Evolutionary conservation across 116 monocot genomes (phyloP).

Genomic region (Papilionanthe hybrid): DNA sequence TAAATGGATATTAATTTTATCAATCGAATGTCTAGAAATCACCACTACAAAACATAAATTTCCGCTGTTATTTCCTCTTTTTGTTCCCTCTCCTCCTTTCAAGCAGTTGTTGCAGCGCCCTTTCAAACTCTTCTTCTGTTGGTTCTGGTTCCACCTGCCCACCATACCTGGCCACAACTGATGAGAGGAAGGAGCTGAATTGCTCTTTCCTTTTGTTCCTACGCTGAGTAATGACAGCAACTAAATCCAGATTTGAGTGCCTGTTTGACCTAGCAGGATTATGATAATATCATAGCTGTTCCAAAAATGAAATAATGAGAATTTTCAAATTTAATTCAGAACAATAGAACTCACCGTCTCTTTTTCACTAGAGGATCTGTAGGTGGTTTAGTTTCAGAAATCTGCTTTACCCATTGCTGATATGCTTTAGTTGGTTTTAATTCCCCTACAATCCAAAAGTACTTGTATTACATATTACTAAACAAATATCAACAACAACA

Average conservation of each 20-base stretch:
- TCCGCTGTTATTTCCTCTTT: no score
- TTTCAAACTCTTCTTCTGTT: constrained; percentile 83
- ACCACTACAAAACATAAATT: no score
- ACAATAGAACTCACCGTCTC: constrained; percentile 15
- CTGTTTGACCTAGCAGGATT: constrained; percentile 41
- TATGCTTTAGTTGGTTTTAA: constrained; percentile 59
- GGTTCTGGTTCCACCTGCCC: constrained; percentile 41
- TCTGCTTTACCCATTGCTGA: constrained; percentile 63
- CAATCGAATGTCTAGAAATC: no score
- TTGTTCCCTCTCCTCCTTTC: constrained; percentile 28
- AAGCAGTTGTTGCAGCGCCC: constrained; percentile 54
- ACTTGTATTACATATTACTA: no score
- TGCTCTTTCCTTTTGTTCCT: constrained; percentile 54
- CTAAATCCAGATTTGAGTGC: constrained; percentile 49
- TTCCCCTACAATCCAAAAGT: constrained; percentile 41
- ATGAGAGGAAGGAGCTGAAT: constrained; percentile 69
- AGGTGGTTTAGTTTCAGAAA: constrained; percentile 60
- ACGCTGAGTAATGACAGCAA: constrained; percentile 57
- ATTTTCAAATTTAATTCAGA: constrained; percentile 6
- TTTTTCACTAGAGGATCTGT: constrained; percentile 50
- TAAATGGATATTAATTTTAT: no score
- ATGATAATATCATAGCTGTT: neutral
- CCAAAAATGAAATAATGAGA: no score
- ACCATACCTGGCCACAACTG: constrained; percentile 38
- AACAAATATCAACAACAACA: no score